Base-by-base conservation (phyloP, 2,329 filamentous ascomycete genomes). In the Clarireedia monteithiana region DNA sequence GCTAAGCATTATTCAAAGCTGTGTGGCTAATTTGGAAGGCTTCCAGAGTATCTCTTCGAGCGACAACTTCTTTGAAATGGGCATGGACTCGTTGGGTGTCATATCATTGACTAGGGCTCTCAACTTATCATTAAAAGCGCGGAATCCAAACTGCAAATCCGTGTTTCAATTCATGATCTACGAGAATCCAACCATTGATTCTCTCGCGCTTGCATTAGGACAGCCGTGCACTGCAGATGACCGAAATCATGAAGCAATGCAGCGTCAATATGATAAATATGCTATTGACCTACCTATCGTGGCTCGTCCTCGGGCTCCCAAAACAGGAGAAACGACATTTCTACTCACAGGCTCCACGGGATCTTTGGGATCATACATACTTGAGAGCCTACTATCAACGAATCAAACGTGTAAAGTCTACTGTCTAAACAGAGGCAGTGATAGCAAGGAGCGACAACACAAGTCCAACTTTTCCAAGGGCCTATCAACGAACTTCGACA, bases 331-430 rank as follows among this genome's bases (percentile, higher is more conserved):
- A 1, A 53, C 23, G 15, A 34, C 38, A 5, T 48, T 70, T 7
- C 57, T 75, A 14, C 60, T 79, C 17, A 80, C 75, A 0, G 77
- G 74, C 10, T 75, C 73, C 3, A 79, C 77, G 0, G 77, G 77
- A 6, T 74, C 72, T 7, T 59, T 80, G 15, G 77, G 77, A 0
- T 74, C 71, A 4, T 77, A 78, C 59, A 66, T 79, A 40, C 67
- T 79, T 4, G 65, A 75, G 50, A 45, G 63, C 7, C 64, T 76
- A 26, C 66, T 66, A 20, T 64, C 69, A 0, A 56, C 58, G 6
- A 34, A 52, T 14, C 27, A n/a, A 5, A 69, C 77, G 5, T 65
- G 66, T 39, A 74, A 73, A 57, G 62, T 79, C 38, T 69, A 77
- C 51, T 78, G 75, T 52, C 68, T 80, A 17, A 80, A 80, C 64